A percentile compares a stretch with the other conserved stretches of the same genome.
Evolutionary conservation across 2,329 filamentous ascomycete species (phyloP).

Genomic region (Orbilia blumenaviensis): DNA sequence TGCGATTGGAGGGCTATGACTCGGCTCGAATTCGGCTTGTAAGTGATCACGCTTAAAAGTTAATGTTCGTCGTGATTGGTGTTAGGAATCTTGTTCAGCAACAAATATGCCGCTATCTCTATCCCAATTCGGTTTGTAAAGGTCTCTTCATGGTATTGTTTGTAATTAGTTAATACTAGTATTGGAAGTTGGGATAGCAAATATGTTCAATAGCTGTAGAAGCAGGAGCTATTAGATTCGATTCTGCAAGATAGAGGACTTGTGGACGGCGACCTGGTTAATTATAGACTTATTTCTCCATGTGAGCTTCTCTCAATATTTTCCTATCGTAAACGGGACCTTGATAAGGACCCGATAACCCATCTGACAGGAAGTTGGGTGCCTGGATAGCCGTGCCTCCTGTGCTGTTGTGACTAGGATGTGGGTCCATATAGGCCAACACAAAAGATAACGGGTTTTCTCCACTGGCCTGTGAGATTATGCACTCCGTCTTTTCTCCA

Average conservation of each 20-base stretch:
- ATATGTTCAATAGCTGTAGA: no score
- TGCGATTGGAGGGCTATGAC: no score
- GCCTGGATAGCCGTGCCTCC: conserved; percentile 49
- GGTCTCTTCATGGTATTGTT: no score
- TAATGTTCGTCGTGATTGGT: no score
- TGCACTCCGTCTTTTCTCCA: not conserved
- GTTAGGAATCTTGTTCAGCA: no score
- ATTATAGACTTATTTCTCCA: conserved; percentile 31
- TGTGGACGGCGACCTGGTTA: conserved; percentile 52
- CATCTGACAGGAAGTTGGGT: conserved; percentile 5
- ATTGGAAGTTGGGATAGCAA: no score
- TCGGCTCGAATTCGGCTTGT: no score
- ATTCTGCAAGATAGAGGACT: conserved; percentile 34
- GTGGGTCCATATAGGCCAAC: conserved; percentile 30
- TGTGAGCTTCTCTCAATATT: conserved; percentile 4
- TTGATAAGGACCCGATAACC: not conserved
- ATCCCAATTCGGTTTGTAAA: no score
- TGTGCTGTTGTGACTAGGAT: not conserved
- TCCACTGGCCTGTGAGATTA: conserved; percentile 5
- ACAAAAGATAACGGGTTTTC: conserved; percentile 46
- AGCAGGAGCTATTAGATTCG: not conserved
- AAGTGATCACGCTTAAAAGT: no score
- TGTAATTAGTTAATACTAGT: no score
- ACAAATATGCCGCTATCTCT: no score
- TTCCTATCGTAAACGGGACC: not conserved